These are phyloP conservation scores for Dillenia suffruticosa DNA, from an alignment of 164 flowering plant genomes.

Conservation along the genomic window DNA sequence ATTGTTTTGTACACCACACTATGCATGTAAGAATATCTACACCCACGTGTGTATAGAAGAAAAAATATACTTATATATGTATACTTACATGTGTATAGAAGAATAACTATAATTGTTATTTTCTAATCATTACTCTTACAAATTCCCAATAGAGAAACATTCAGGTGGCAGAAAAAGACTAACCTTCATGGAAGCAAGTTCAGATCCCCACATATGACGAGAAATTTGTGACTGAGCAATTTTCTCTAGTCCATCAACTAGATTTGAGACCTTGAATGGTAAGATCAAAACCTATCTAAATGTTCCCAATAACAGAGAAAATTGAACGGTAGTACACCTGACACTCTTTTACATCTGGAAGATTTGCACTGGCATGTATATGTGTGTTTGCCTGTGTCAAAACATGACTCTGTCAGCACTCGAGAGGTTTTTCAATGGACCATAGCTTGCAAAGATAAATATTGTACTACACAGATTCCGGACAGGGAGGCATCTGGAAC, in stretches of 20 bases:
- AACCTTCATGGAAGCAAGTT: constrained; percentile 48
- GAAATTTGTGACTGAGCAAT: constrained; percentile 18
- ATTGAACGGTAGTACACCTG: constrained; percentile 30
- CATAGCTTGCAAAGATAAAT: neutral
- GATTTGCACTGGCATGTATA: constrained; percentile 14
- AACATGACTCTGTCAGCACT: neutral
- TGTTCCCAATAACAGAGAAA: neutral
- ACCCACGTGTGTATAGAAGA: too few species aligned
- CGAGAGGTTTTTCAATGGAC: constrained; percentile 2
- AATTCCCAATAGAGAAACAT: too few species aligned
- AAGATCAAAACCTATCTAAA: neutral
- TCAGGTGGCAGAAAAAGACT: constrained; percentile 6
- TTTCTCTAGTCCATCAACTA: constrained; percentile 25
- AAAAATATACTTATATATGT: too few species aligned
- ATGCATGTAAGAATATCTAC: too few species aligned
- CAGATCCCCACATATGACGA: constrained; percentile 47
- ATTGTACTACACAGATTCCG: constrained; percentile 47
- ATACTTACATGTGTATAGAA: too few species aligned
- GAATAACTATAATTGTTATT: too few species aligned
- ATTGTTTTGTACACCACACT: too few species aligned
- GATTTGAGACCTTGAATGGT: constrained; percentile 23
- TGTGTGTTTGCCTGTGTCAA: constrained; percentile 41
- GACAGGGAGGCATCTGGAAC: constrained; percentile 11
- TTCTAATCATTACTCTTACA: too few species aligned
- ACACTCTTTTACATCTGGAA: constrained; percentile 29